phyloP scores from a whole-genome alignment of 2,329 filamentous ascomycete genomes.

The Neofusicoccum parvum region DNA sequence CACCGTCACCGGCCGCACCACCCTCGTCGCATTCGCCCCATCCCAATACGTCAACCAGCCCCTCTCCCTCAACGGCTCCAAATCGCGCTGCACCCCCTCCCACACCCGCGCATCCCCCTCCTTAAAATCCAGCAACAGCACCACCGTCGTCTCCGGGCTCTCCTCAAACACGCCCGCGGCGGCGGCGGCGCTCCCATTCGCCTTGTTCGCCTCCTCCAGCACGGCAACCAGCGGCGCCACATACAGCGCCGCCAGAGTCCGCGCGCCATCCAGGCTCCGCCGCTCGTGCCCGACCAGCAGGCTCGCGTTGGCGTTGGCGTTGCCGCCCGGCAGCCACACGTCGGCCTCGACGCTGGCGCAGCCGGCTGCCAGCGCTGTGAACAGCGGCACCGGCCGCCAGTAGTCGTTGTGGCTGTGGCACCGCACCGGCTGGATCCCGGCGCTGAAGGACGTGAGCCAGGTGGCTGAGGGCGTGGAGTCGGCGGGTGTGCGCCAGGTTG shows the following conservation, averaged over 20 bases:
- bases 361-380: conserved; percentile 55
- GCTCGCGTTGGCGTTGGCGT: conserved; percentile 44
- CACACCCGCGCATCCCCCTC: conserved; percentile 39
- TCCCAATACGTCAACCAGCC: conserved; percentile 56
- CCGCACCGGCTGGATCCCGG: conserved; percentile 40
- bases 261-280: no score
- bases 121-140: conserved; percentile 45
- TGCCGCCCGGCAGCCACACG: conserved; percentile 61
- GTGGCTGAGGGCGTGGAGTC: no score
- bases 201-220: no score
- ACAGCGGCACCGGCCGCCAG: conserved; percentile 57
- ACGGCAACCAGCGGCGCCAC: no score
- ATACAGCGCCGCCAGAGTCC: conserved; percentile 35
- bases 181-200: no score
- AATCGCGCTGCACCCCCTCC: conserved; percentile 42
- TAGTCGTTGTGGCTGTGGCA: conserved; percentile 64
- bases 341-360: conserved; percentile 62
- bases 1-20: conserved; percentile 52
- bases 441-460: no score
- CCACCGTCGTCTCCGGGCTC: no score
- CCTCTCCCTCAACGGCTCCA: conserved; percentile 50
- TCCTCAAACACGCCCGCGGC: no score
- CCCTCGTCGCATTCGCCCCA: conserved; percentile 37
- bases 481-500: no score
- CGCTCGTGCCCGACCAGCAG: no score